Percentiles rank a stretch among this genome's conserved stretches.
These are phyloP conservation scores for Xylariaceae sp. DNA, from an alignment of 2,329 filamentous ascomycete genomes.

Conservation along the genomic window DNA sequence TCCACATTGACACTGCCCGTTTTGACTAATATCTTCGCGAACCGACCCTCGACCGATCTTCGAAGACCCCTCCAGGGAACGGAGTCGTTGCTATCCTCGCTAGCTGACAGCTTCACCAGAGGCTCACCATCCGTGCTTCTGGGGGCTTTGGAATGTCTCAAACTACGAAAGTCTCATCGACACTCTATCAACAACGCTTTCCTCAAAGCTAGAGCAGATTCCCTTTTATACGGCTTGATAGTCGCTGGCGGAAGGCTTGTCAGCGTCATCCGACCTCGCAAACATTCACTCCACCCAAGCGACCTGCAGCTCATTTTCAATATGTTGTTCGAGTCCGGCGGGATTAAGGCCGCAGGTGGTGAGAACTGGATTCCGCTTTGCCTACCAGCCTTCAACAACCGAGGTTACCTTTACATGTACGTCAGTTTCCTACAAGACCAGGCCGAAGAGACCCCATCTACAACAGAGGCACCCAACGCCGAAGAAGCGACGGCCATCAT, in stretches of 20 bases:
- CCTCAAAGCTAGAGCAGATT: constrained; percentile 70
- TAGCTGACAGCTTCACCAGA: constrained; percentile 90
- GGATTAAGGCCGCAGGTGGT: constrained; percentile 82
- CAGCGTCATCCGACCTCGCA: constrained; percentile 88
- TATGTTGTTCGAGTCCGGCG: constrained; percentile 95
- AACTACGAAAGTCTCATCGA: constrained; percentile 81
- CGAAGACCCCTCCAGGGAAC: constrained; percentile 87
- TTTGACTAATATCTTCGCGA: constrained; percentile 79
- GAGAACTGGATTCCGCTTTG: constrained; percentile 98
- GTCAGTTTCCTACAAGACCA: constrained; percentile 83
- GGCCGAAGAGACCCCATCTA: constrained; percentile 40
- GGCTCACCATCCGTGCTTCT: constrained; percentile 86
- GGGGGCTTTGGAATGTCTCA: constrained; percentile 89
- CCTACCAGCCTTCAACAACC: constrained; percentile 93
- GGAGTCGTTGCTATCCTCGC: constrained; percentile 81
- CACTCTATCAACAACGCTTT: constrained; percentile 82
- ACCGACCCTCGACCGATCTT: constrained; percentile 90
- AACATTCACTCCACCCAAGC: constrained; percentile 91
- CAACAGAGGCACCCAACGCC: constrained; percentile 54
- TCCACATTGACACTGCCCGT: constrained; percentile 89
- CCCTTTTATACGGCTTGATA: constrained; percentile 85
- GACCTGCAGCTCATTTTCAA: constrained; percentile 97
- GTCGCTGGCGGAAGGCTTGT: constrained; percentile 90
- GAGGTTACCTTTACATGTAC: constrained; percentile 97
- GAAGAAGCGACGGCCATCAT: constrained; percentile 84